phyloP scores from a whole-genome alignment of 2,329 filamentous ascomycete genomes.

The Aspergillus novofumigatus region DNA sequence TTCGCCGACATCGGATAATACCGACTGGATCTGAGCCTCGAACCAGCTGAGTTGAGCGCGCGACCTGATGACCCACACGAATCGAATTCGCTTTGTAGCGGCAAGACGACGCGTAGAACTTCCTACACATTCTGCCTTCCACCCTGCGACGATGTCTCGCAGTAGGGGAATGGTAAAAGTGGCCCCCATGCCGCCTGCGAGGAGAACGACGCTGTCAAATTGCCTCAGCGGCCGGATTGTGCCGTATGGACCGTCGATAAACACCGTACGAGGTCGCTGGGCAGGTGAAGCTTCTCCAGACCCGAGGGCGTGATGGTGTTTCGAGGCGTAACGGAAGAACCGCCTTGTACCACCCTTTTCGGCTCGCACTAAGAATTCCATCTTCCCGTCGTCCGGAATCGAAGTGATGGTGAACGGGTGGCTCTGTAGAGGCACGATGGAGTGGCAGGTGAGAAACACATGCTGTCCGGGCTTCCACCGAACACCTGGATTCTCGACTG shows the following conservation, averaged over 20 bases:
- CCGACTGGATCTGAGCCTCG: constrained; percentile 44
- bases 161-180: constrained; percentile 56
- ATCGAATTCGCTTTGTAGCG: constrained; percentile 49
- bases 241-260: constrained; percentile 55
- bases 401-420: constrained; percentile 63
- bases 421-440: constrained; percentile 54
- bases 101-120: constrained; percentile 18
- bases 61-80: constrained; percentile 59
- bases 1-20: constrained; percentile 40
- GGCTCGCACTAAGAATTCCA: constrained; percentile 55
- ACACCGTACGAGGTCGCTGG: constrained; percentile 33
- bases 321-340: constrained; percentile 50
- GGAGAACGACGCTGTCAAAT: constrained; percentile 57
- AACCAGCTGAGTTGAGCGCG: constrained; percentile 52
- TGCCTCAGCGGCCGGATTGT: constrained; percentile 50
- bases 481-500: constrained; percentile 52
- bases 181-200: constrained; percentile 58
- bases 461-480: constrained; percentile 61
- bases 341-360: constrained; percentile 51
- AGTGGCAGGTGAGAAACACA: constrained; percentile 57
- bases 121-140: constrained; percentile 32
- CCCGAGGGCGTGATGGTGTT: constrained; percentile 25
- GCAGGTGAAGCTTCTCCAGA: constrained; percentile 7
- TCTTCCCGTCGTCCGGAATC: constrained; percentile 50
- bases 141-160: constrained; percentile 51